These are phyloP conservation scores for Umbilicus rupestris DNA, from an alignment of 164 flowering plant genomes.

Conservation along the genomic window DNA sequence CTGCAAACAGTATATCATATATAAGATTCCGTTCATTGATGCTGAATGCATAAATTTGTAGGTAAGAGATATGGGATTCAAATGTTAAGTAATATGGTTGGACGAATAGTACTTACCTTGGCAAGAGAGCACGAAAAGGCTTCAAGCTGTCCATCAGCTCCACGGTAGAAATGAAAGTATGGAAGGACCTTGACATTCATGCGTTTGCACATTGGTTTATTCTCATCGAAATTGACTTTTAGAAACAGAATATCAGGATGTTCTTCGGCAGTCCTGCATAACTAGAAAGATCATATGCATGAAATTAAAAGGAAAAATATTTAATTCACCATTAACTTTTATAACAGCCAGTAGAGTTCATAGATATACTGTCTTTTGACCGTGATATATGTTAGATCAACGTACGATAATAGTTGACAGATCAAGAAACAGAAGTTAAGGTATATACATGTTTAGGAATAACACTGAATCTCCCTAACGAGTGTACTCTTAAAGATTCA, in stretches of 20 bases:
- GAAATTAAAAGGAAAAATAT: constrained; percentile 9
- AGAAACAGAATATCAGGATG: constrained; percentile 75
- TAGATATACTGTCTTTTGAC: no score
- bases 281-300: constrained; percentile 24
- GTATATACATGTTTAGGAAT: not conserved
- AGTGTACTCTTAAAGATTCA: not conserved
- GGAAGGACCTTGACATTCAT: constrained; percentile 96
- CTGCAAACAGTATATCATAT: constrained; percentile 33
- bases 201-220: constrained; percentile 90
- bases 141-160: constrained; percentile 81
- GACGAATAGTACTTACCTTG: constrained; percentile 36
- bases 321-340: no score
- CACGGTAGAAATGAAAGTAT: constrained; percentile 85
- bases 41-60: not conserved
- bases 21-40: not conserved
- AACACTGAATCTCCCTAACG: not conserved
- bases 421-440: not conserved
- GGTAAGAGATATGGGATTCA: not conserved
- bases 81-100: not conserved
- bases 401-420: not conserved
- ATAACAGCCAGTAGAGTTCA: no score
- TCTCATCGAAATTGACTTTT: constrained; percentile 93
- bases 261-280: constrained; percentile 81
- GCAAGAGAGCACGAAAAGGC: constrained; percentile 93
- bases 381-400: not conserved